phyloP scores from a whole-genome alignment of 768 basidiomycete species.

The Lyophyllum semitale region DNA sequence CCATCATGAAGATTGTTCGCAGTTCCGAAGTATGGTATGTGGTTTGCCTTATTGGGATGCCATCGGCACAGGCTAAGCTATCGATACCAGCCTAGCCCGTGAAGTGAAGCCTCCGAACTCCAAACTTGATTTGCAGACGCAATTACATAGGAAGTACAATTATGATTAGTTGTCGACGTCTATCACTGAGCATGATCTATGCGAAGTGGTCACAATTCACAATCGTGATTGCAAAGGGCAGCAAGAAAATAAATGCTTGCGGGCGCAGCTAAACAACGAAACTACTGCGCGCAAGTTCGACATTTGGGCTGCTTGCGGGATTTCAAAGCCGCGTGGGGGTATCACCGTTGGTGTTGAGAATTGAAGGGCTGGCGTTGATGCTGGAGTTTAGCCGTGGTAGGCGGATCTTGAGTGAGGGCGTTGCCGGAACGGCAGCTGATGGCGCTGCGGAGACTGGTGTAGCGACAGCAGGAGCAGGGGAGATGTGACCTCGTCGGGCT shows the following conservation, averaged over 20 bases:
- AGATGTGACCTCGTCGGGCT: slow-evolving; percentile 20
- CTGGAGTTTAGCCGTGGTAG: slow-evolving; percentile 46
- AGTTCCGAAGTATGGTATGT: not conserved
- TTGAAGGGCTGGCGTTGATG: slow-evolving; percentile 18
- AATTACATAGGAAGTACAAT: not conserved
- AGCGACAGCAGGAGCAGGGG: slow-evolving; percentile 10
- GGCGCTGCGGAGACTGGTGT: slow-evolving; percentile 21
- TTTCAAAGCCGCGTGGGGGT: slow-evolving; percentile 26
- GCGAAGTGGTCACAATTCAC: slow-evolving; percentile 12
- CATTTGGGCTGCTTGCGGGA: not conserved
- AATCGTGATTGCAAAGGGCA: not conserved
- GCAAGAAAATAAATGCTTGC: slow-evolving; percentile 3
- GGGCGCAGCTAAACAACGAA: not conserved
- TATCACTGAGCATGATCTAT: slow-evolving; percentile 13
- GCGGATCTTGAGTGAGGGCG: slow-evolving; percentile 58
- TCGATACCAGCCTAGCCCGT: too few species aligned
- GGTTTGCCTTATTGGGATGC: not conserved
- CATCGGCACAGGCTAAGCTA: too few species aligned
- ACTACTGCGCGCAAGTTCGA: not conserved
- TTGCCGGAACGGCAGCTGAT: slow-evolving; percentile 31
- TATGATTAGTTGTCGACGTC: slow-evolving; percentile 4
- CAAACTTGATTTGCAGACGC: too few species aligned
- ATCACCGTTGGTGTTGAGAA: slow-evolving; percentile 24
- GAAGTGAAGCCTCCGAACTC: too few species aligned
- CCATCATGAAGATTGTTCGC: slow-evolving; percentile 4